These are phyloP conservation scores for Apiospora malaysiana DNA, from an alignment of 2,329 filamentous ascomycete species.

Conservation along the genomic window DNA sequence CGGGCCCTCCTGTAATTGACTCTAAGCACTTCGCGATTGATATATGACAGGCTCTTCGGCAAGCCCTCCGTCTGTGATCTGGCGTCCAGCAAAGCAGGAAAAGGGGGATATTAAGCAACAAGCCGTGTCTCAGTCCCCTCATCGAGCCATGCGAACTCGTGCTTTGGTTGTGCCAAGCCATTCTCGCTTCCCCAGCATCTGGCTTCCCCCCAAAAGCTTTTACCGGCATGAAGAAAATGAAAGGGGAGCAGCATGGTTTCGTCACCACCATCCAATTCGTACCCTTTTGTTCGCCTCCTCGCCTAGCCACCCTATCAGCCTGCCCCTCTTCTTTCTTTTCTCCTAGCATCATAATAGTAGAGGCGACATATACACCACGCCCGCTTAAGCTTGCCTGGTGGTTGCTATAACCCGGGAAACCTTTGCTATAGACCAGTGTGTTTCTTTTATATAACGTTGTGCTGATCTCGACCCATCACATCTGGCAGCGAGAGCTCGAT, in stretches of 20 bases:
- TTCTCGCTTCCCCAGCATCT: background rate
- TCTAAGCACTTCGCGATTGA: background rate
- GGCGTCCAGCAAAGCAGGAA: background rate
- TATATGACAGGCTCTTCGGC: slow-evolving; percentile 10
- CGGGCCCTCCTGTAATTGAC: background rate
- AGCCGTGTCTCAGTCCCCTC: slow-evolving; percentile 18
- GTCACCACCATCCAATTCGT: background rate
- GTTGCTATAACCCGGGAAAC: background rate
- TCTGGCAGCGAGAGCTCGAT: background rate
- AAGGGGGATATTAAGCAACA: background rate
- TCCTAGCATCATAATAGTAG: background rate
- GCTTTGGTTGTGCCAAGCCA: slow-evolving; percentile 9
- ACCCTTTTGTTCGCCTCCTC: background rate
- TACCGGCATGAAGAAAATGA: slow-evolving; percentile 5
- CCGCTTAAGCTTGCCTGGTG: background rate
- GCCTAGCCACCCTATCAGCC: background rate
- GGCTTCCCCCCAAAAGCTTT: background rate
- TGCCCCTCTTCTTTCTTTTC: background rate
- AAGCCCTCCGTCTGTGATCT: slow-evolving; percentile 10
- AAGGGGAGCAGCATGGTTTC: background rate
- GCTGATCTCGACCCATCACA: background rate
- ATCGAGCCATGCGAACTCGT: background rate
- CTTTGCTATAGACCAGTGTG: background rate
- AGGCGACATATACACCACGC: background rate
- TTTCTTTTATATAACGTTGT: background rate